Conservation (phyloP, 2,329 filamentous ascomycete genomes). For the Zarea fungicola region DNA sequence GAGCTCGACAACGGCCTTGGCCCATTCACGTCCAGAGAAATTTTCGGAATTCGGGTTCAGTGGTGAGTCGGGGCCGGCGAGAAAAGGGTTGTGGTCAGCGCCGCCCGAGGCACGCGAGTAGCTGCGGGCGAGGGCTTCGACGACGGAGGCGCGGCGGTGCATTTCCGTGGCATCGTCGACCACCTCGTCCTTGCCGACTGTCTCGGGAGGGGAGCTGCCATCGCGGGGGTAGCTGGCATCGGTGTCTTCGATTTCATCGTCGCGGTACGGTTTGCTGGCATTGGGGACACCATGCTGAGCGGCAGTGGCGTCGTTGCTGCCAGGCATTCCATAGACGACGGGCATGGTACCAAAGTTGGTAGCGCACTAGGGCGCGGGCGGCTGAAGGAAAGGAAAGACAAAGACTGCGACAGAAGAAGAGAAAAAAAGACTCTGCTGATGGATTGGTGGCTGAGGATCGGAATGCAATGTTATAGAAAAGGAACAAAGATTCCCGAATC, state of each 20-base stretch:
- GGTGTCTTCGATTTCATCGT: slow-evolving; percentile 24
- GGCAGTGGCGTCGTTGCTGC: slow-evolving; percentile 45
- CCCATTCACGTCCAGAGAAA: slow-evolving; percentile 50
- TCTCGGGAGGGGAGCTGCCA: slow-evolving; percentile 20
- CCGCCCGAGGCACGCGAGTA: slow-evolving; percentile 41
- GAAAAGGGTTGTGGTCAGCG: slow-evolving; percentile 42
- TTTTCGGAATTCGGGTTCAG: slow-evolving; percentile 43
- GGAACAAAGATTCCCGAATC: too few relatives aligned
- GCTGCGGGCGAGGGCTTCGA: slow-evolving; percentile 46
- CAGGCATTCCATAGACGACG: slow-evolving; percentile 35
- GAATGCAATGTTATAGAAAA: neutral
- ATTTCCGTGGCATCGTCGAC: slow-evolving; percentile 37
- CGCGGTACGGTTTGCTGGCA: slow-evolving; percentile 19
- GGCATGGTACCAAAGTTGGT: slow-evolving; percentile 30
- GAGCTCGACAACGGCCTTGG: slow-evolving; percentile 47
- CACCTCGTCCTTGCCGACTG: slow-evolving; percentile 23
- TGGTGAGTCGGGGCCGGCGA: slow-evolving; percentile 37
- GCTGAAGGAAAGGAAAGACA: too few relatives aligned
- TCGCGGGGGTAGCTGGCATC: slow-evolving; percentile 28
- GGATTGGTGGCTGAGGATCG: neutral
- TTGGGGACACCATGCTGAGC: slow-evolving; percentile 36
- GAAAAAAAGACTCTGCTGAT: neutral
- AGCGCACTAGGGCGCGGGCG: slow-evolving; percentile 1
- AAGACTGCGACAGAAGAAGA: neutral
- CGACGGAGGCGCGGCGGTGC: slow-evolving; percentile 40